phyloP scores from a whole-genome alignment of 345 rosid species.

The Lenwebbia sp. region DNA sequence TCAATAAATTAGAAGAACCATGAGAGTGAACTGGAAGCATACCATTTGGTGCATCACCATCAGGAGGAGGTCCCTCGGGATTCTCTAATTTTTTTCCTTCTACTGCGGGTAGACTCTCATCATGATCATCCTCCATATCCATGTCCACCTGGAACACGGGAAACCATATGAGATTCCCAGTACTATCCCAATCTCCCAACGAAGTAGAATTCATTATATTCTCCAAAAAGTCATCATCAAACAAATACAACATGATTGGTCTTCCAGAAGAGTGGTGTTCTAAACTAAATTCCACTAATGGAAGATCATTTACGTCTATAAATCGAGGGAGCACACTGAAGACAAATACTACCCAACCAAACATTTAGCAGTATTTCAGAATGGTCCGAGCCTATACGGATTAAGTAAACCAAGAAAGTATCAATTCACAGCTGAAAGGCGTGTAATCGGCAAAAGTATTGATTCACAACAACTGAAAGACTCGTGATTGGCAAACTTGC shows the following conservation, averaged over 20 bases:
- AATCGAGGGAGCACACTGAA: not conserved
- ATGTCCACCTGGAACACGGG: constrained; percentile 58
- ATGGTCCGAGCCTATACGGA: not conserved
- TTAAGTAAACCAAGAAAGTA: not conserved
- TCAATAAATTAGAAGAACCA: not conserved
- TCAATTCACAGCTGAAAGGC: not conserved
- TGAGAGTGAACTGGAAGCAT: constrained; percentile 1
- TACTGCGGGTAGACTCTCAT: constrained; percentile 14
- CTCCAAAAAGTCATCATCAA: not conserved
- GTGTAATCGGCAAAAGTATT: not conserved
- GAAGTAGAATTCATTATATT: not conserved
- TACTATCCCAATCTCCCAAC: not conserved
- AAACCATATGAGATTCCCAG: not conserved
- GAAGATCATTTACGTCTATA: not conserved
- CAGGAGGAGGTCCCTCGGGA: constrained; percentile 5
- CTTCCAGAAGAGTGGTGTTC: not conserved
- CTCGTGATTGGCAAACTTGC: not conserved
- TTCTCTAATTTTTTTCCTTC: constrained; percentile 34
- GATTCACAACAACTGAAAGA: not conserved
- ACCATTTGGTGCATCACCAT: constrained; percentile 35
- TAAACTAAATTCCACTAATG: not conserved
- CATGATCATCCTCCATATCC: constrained; percentile 83
- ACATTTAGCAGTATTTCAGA: not conserved
- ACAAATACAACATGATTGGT: not conserved
- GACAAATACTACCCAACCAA: not conserved